These are phyloP conservation scores for Aspergillus diversus DNA, from an alignment of 495 filamentous ascomycete genomes.

Conservation along the genomic window DNA sequence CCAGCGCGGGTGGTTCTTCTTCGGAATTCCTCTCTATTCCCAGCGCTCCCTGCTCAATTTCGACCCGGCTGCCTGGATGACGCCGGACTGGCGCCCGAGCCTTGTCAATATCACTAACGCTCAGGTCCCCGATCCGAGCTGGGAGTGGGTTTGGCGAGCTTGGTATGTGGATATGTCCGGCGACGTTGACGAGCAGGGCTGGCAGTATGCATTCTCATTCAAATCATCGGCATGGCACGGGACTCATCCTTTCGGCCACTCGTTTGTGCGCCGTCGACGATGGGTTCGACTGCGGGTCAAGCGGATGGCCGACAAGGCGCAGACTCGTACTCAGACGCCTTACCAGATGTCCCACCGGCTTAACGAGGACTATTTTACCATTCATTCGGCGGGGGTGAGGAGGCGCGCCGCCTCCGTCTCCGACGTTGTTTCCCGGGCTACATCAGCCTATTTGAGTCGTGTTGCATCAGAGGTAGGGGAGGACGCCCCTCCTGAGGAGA, in stretches of 20 bases:
- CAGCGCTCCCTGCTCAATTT: conserved; percentile 81
- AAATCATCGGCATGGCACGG: conserved; percentile 86
- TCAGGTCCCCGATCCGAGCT: conserved; percentile 91
- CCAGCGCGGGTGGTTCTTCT: conserved; percentile 81
- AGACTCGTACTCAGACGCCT: conserved; percentile 31
- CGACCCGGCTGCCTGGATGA: conserved; percentile 87
- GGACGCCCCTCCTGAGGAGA: conserved; percentile 53
- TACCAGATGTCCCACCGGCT: conserved; percentile 62
- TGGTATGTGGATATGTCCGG: conserved; percentile 93
- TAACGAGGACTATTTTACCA: conserved; percentile 85
- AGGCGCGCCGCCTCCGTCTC: conserved; percentile 44
- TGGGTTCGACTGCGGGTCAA: conserved; percentile 89
- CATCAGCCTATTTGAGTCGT: conserved; percentile 39
- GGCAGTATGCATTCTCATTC: conserved; percentile 94
- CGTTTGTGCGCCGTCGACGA: conserved; percentile 83
- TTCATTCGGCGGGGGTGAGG: conserved; percentile 53
- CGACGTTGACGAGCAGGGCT: conserved; percentile 90
- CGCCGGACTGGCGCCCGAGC: conserved; percentile 67
- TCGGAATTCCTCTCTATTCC: conserved; percentile 88
- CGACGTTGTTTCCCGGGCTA: conserved; percentile 33
- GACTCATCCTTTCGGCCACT: conserved; percentile 86
- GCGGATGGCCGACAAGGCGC: conserved; percentile 30
- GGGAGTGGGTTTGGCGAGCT: conserved; percentile 93
- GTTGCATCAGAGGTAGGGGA: conserved; percentile 36
- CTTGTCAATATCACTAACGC: conserved; percentile 87